Percentiles rank a stretch among this genome's conserved stretches.
Evolutionary conservation across 441 rosid genomes (phyloP).

Genomic region (Mallotus japonicus): DNA sequence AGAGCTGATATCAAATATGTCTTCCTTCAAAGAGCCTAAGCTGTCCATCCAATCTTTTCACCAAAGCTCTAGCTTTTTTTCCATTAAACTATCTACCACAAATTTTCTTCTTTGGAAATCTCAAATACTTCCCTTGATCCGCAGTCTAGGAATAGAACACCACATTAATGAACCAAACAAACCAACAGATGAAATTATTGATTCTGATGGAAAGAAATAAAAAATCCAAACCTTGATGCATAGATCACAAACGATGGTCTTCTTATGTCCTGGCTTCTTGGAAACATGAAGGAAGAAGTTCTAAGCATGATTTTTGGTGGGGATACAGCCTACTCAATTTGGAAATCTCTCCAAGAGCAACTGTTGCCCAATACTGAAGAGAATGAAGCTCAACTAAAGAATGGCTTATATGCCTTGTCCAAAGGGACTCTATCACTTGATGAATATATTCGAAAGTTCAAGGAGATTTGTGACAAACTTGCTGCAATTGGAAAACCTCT

Average conservation of each 20-base stretch:
- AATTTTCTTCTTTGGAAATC: neutral
- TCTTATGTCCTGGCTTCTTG: constrained; percentile 1
- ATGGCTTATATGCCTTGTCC: neutral
- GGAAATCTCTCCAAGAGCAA: constrained; percentile 1
- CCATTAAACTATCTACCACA: neutral
- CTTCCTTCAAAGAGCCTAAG: neutral
- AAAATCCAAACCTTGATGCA: neutral
- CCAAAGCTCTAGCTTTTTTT: neutral
- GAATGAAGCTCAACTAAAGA: neutral
- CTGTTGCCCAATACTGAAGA: neutral
- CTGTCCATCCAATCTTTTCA: neutral
- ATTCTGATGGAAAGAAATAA: neutral
- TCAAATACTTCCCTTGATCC: neutral
- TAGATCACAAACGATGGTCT: constrained; percentile 5
- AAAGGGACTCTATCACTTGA: neutral
- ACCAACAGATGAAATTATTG: neutral
- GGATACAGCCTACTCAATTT: constrained; percentile 7
- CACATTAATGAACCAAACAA: neutral
- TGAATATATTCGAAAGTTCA: neutral
- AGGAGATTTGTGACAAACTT: constrained; percentile 12
- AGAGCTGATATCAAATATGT: neutral
- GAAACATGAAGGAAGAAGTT: constrained; percentile 12
- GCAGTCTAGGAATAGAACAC: neutral
- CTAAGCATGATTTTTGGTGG: constrained; percentile 5
- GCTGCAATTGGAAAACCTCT: neutral